These are phyloP conservation scores for Podaxis sp. DNA, from an alignment of 768 basidiomycete genomes.

Conservation along the genomic window DNA sequence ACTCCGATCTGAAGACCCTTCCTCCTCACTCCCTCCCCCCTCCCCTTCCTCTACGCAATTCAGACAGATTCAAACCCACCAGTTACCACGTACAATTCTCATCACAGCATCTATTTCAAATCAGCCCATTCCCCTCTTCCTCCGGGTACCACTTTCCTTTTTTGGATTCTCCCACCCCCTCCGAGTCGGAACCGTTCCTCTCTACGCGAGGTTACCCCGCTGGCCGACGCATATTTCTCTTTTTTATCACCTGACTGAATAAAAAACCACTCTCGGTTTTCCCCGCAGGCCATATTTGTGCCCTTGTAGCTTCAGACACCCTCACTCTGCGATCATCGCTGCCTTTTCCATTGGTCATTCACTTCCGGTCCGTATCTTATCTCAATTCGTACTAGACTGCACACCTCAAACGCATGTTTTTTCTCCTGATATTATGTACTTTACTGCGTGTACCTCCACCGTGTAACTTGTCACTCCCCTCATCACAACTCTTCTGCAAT, in stretches of 20 bases:
- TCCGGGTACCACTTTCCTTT: neutral
- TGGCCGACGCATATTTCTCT: neutral
- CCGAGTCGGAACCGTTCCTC: slow-evolving; percentile 9
- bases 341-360: neutral
- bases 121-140: neutral
- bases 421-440: slow-evolving; percentile 1
- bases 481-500: neutral
- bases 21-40: neutral
- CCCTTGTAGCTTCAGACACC: neutral
- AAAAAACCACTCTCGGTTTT: neutral
- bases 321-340: slow-evolving; percentile 3
- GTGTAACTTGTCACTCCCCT: neutral
- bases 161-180: slow-evolving; percentile 1
- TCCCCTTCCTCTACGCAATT: neutral
- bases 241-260: slow-evolving; percentile 1
- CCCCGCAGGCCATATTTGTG: neutral
- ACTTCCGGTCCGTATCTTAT: slow-evolving; percentile 6
- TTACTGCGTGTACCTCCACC: neutral
- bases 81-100: neutral
- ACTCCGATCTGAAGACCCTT: neutral
- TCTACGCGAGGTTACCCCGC: slow-evolving; percentile 11
- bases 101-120: neutral
- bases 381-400: slow-evolving; percentile 8
- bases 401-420: slow-evolving; percentile 3
- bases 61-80: neutral